Conservation (phyloP, 345 rosid genomes). For the Dimocarpus longan region DNA sequence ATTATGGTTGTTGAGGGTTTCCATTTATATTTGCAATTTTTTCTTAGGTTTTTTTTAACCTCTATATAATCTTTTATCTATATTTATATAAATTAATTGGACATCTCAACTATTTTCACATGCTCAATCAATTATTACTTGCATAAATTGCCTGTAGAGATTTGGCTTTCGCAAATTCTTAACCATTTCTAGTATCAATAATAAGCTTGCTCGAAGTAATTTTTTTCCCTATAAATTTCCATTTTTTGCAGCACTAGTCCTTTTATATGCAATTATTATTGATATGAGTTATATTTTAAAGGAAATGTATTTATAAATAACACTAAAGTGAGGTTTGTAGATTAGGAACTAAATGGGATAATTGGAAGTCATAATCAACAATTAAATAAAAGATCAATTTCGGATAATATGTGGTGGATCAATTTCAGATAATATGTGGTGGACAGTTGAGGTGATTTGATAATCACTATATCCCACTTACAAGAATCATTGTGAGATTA, state of each 20-base stretch:
- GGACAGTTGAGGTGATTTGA: no score
- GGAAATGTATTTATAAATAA: neutral
- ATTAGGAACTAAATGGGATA: neutral
- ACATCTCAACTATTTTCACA: slow-evolving; percentile 6
- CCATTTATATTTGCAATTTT: neutral
- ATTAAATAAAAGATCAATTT: no score
- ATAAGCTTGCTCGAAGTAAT: neutral
- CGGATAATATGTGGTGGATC: no score
- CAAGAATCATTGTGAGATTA: no score
- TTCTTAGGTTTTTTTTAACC: neutral
- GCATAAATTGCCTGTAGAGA: neutral
- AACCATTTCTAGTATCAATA: neutral
- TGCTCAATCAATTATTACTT: neutral
- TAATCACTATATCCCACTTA: no score
- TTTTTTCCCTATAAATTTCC: no score
- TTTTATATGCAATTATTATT: neutral
- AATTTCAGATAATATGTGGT: no score
- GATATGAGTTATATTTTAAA: neutral
- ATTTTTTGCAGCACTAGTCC: neutral
- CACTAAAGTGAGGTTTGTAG: neutral
- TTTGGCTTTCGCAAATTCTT: no score
- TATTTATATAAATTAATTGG: neutral
- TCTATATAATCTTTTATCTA: neutral
- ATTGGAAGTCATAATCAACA: neutral
- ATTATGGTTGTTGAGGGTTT: slow-evolving; percentile 2